Conservation (phyloP, 768 basidiomycete species). For the Hemileccinum impolitum region DNA sequence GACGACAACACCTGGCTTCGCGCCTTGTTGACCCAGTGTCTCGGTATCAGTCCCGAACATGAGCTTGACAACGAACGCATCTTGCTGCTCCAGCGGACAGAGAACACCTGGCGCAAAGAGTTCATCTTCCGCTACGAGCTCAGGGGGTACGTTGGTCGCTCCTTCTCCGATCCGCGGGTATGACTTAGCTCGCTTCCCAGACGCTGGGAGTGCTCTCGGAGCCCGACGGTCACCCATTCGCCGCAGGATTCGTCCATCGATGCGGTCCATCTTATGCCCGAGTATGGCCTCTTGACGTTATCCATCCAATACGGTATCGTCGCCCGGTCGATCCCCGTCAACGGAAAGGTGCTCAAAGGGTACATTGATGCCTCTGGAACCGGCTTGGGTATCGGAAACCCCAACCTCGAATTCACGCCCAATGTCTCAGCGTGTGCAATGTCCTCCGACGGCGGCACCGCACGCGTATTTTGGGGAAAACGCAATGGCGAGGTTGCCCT, state of each 20-base stretch:
- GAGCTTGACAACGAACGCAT: slow-evolving; percentile 45
- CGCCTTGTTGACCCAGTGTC: slow-evolving; percentile 66
- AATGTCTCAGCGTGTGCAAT: slow-evolving; percentile 59
- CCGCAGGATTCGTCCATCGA: slow-evolving; percentile 61
- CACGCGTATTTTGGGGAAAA: slow-evolving; percentile 72
- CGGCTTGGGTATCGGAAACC: slow-evolving; percentile 63
- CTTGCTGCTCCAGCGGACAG: slow-evolving; percentile 53
- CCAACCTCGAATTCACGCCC: slow-evolving; percentile 71
- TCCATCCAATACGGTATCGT: slow-evolving; percentile 70
- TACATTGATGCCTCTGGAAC: slow-evolving; percentile 63
- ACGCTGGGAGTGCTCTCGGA: slow-evolving; percentile 67
- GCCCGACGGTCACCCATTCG: slow-evolving; percentile 55
- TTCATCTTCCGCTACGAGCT: slow-evolving; percentile 57
- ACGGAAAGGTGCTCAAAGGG: slow-evolving; percentile 66
- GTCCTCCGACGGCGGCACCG: slow-evolving; percentile 60
- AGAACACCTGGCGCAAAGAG: slow-evolving; percentile 67
- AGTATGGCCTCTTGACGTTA: slow-evolving; percentile 52
- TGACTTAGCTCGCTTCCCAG: slow-evolving; percentile 36
- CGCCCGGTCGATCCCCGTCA: slow-evolving; percentile 67
- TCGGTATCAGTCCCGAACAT: slow-evolving; percentile 64
- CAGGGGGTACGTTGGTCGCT: slow-evolving; percentile 41
- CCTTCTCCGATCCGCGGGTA: background rate
- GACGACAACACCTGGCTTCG: slow-evolving; percentile 79
- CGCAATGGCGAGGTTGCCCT: slow-evolving; percentile 64
- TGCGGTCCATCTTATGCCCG: slow-evolving; percentile 57